A percentile compares a stretch with the other conserved stretches of the same genome.
phyloP scores from a whole-genome alignment of 1,284 basidiomycete genomes.

The Sparassis latifolia region DNA sequence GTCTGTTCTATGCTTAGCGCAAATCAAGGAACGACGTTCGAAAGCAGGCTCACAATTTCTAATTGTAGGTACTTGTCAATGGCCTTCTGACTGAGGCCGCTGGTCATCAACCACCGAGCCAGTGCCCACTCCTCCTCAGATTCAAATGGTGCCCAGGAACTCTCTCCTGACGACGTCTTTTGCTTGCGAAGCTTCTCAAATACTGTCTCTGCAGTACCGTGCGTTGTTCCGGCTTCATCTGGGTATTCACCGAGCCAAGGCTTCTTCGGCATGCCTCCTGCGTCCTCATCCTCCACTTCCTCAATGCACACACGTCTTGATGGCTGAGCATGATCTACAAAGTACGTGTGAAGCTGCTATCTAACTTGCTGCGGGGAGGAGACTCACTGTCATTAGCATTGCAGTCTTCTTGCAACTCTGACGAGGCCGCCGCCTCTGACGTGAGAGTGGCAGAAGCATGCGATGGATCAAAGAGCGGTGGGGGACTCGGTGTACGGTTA shows the following conservation, averaged over 20 bases:
- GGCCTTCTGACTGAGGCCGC: slow-evolving; percentile 19
- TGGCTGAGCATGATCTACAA: background rate
- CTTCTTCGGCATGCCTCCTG: slow-evolving; percentile 8
- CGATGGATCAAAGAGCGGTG: too few relatives aligned
- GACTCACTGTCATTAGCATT: too few relatives aligned
- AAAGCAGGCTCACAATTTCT: slow-evolving; percentile 20
- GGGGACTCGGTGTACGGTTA: too few relatives aligned
- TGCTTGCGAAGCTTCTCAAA: slow-evolving; percentile 6
- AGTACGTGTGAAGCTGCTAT: too few relatives aligned
- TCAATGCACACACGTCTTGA: slow-evolving; percentile 6
- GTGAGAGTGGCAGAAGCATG: too few relatives aligned
- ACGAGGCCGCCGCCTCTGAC: too few relatives aligned
- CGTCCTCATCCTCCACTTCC: slow-evolving; percentile 10
- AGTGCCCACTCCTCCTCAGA: slow-evolving; percentile 25
- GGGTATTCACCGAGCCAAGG: slow-evolving; percentile 9
- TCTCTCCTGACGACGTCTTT: background rate
- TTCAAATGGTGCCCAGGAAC: slow-evolving; percentile 19
- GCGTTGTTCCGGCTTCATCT: background rate
- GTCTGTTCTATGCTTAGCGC: slow-evolving; percentile 5
- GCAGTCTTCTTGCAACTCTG: too few relatives aligned
- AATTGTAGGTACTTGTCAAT: slow-evolving; percentile 28
- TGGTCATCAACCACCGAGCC: slow-evolving; percentile 24
- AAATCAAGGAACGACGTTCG: background rate
- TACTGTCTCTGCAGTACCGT: slow-evolving; percentile 5
- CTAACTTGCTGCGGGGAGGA: too few relatives aligned